Evolutionary conservation across 1,284 basidiomycete genomes (phyloP), one percentile per base, ranked within the genome.

Genomic region (Porogramme epimiltina): DNA sequence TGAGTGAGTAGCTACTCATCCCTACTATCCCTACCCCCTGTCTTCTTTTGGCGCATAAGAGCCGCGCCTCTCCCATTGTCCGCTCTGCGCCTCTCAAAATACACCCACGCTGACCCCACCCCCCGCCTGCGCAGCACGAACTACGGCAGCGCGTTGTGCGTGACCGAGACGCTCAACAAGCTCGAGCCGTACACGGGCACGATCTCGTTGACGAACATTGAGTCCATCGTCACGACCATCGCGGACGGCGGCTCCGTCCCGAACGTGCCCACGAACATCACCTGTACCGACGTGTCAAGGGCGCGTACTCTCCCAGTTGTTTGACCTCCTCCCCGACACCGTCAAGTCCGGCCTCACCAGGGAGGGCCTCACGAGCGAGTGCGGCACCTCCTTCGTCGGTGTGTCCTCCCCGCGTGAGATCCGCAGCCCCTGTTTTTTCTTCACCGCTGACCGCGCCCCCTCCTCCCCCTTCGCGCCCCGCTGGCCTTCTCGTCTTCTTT

Each of bases 261-360:
- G 15, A 58, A 48, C 34, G 25, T 80, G 11, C 74, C 79, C 4
- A 52, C 64, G 33, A 81, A 78, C 58, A 66, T 79, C 25, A 73
- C 73, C 26, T 85, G 82, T 72, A 73, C 80, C 28, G 69, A 79
- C 66, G 84, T 65, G 63, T 71, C 54, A 81, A 85, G 70, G 73
- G 69, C 40, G 69, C 73, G 3, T 82, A 76, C 70, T 79, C 77
- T 62, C 65, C 80, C 54, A 52, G 81, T 45, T 70, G 68, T 47
- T 45, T 11, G 60, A 55, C 40, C 33, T 76, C 15, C 54, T 67
- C 45, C 55, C 50, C 42, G 51, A 65, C 36, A 59, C 69, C 57
- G 55, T 64, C 8, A 62, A 65, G 16, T 58, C 70, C 20, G 66
- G 65, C 15, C 54, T 81, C 13, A 65, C 73, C 45, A 54, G n/a